Conservation (phyloP, 306 rosid genomes). For the Rubus parviflorus region DNA sequence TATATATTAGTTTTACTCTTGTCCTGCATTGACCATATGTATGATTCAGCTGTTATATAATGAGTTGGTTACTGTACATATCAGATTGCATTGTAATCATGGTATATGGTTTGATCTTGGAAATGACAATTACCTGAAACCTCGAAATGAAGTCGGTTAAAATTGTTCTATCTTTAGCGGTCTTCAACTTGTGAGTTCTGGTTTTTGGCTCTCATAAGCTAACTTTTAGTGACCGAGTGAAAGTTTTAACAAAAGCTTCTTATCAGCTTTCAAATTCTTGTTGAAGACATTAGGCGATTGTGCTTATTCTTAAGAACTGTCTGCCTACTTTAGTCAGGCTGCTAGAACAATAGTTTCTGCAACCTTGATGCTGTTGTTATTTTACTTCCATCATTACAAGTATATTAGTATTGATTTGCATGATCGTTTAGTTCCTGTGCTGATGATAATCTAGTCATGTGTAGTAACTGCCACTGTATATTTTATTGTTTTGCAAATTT, state of each 20-base stretch:
- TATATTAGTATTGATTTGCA: not conserved
- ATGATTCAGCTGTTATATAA: not conserved
- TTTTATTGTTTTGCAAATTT: conserved; percentile 13
- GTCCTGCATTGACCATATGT: not conserved
- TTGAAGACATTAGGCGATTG: not conserved
- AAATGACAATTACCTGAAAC: not conserved
- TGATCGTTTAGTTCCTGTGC: not conserved
- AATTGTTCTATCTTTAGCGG: not conserved
- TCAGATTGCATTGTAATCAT: not conserved
- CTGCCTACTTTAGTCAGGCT: not conserved
- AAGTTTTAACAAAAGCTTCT: no score
- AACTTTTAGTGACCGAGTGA: not conserved
- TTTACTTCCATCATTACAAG: not conserved
- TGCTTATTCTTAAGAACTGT: not conserved
- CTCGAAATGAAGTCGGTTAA: not conserved
- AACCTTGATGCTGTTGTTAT: not conserved
- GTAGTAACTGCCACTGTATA: not conserved
- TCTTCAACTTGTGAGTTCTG: not conserved
- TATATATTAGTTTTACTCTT: not conserved
- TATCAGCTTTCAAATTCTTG: not conserved
- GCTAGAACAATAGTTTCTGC: not conserved
- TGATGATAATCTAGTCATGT: not conserved
- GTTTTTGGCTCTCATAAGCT: not conserved
- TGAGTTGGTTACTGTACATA: not conserved
- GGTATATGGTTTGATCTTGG: not conserved